phyloP scores from a whole-genome alignment of 441 rosid species.

The Mallotus japonicus region DNA sequence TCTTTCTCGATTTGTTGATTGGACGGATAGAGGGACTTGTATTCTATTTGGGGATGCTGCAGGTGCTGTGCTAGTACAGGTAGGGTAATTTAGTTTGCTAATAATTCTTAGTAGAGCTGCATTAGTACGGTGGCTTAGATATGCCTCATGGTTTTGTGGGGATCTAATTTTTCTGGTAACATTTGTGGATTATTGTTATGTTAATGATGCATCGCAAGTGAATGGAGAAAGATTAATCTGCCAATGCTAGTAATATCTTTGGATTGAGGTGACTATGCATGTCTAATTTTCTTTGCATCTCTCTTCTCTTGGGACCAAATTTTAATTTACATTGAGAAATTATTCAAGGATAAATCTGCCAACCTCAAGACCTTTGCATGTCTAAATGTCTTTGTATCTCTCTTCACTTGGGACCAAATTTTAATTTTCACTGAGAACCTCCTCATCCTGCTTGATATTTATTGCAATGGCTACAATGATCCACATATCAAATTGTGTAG shows the following conservation, averaged over 20 bases:
- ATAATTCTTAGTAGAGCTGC: background rate
- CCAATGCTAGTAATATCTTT: background rate
- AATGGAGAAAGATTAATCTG: background rate
- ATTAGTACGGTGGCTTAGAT: background rate
- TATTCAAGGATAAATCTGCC: too few relatives aligned
- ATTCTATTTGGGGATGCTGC: constrained; percentile 98
- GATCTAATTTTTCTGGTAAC: background rate
- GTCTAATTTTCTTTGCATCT: background rate
- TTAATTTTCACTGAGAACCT: background rate
- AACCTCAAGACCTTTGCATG: too few relatives aligned
- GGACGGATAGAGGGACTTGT: constrained; percentile 94
- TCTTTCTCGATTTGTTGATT: constrained; percentile 82
- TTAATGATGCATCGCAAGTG: background rate
- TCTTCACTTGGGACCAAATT: background rate
- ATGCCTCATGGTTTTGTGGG: background rate
- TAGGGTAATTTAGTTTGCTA: constrained; percentile 18
- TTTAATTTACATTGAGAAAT: background rate
- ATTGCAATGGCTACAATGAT: background rate
- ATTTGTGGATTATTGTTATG: background rate
- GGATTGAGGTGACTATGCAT: background rate
- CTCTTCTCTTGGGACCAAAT: background rate
- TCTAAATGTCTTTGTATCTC: background rate
- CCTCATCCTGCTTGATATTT: background rate
- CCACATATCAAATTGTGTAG: background rate
- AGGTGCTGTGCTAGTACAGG: constrained; percentile 93